These are phyloP conservation scores for Rhizopogon vinicolor DNA, from an alignment of 768 basidiomycete species.

Conservation along the genomic window DNA sequence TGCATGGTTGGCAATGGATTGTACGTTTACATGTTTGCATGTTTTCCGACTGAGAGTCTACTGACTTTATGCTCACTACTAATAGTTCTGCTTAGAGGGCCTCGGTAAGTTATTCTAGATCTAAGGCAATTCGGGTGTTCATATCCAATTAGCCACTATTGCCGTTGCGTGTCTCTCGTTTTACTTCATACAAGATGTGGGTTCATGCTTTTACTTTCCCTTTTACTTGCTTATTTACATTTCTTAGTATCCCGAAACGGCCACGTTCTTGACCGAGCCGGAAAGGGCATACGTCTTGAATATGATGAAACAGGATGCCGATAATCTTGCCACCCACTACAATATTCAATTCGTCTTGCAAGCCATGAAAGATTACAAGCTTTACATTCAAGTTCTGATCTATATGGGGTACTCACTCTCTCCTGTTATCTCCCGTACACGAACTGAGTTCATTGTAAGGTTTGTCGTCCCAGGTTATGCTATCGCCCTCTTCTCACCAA, in stretches of 20 bases:
- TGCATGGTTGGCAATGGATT: slow-evolving; percentile 35
- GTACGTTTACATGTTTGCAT: slow-evolving; percentile 13
- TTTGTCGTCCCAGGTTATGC: slow-evolving; percentile 43
- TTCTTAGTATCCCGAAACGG: slow-evolving; percentile 51
- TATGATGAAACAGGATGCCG: slow-evolving; percentile 40
- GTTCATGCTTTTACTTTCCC: slow-evolving; percentile 5
- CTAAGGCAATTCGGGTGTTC: background rate
- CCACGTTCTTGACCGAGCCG: slow-evolving; percentile 43
- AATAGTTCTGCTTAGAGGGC: slow-evolving; percentile 29
- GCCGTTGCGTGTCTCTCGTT: slow-evolving; percentile 24
- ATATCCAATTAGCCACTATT: slow-evolving; percentile 15
- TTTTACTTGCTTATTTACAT: background rate
- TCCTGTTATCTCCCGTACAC: background rate
- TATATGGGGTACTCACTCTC: slow-evolving; percentile 33
- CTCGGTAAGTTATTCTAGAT: slow-evolving; percentile 11
- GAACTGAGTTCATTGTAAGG: slow-evolving; percentile 14
- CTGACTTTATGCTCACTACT: background rate
- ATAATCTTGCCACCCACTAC: slow-evolving; percentile 40
- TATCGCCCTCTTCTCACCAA: slow-evolving; percentile 47
- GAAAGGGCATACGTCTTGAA: slow-evolving; percentile 37
- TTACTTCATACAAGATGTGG: slow-evolving; percentile 51
- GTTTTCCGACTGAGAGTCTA: background rate
- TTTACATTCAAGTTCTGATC: slow-evolving; percentile 28
- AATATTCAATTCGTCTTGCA: slow-evolving; percentile 43
- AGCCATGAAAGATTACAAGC: slow-evolving; percentile 43